Percentiles rank a stretch among this genome's conserved stretches.
These are phyloP conservation scores for Phytophthora agathidicida DNA, from an alignment of 352 stramenopile species.

Conservation along the genomic window DNA sequence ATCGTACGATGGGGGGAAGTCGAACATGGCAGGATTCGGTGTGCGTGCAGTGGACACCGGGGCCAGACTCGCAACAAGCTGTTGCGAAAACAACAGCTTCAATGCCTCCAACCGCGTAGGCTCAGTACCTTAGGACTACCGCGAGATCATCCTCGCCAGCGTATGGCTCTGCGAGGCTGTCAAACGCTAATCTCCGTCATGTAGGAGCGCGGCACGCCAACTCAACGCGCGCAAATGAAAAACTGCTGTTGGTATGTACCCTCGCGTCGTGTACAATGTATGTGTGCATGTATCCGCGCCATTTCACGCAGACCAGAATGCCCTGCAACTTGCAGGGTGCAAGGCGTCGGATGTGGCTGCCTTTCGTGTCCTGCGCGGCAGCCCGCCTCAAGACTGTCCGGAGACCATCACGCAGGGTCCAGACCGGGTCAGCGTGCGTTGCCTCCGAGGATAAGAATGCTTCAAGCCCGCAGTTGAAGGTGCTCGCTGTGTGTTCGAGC, in stretches of 20 bases:
- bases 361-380: conserved; percentile 5
- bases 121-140: too few relatives aligned
- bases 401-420: conserved; percentile 11
- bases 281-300: conserved; percentile 3
- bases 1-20: conserved; percentile 3
- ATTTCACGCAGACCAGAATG: conserved; percentile 8
- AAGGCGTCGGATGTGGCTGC: conserved; percentile 1
- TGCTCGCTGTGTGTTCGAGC: background rate
- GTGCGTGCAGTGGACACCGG: background rate
- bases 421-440: conserved; percentile 13
- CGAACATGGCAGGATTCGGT: background rate
- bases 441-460: conserved; percentile 10
- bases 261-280: conserved; percentile 9
- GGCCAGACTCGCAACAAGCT: too few relatives aligned
- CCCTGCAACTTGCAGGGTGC: background rate
- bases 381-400: conserved; percentile 10
- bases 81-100: background rate
- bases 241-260: conserved; percentile 29
- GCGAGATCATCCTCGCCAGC: background rate
- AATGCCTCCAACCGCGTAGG: background rate
- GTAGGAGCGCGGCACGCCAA: conserved; percentile 15
- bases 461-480: background rate
- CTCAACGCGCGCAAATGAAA: background rate
- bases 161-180: conserved; percentile 15
- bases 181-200: conserved; percentile 11